Base-by-base conservation (phyloP, 352 stramenopile species). In the Aphanomyces cochlioides region DNA sequence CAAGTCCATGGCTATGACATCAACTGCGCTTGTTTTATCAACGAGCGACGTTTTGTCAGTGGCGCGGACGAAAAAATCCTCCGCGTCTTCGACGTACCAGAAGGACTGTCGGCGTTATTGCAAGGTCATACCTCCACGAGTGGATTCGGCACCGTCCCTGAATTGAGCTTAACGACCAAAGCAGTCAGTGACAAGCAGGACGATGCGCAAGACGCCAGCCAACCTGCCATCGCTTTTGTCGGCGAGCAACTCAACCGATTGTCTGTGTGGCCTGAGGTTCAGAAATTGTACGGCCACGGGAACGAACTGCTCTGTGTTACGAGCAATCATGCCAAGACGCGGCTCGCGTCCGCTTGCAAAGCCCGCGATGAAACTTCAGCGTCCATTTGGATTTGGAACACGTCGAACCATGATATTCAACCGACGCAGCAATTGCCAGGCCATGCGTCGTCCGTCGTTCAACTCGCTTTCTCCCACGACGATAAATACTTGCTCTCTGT, bases 11-110 rank as follows among this genome's bases (percentile, higher is more conserved):
- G 85, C 34, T 92, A 93, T 48, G 84, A 93, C 56, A 77, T 93
- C 67, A 90, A 92, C 69, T 93, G 85, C 36, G 85, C 68, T 4
- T 78, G 76, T 43, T 92, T 93, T 45, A 48, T 54, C 43, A 43
- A 71, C 57, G 77, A 85, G 21, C 77, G 86, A 13, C 73, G 78
- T 8, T 90, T 90, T 54, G 84, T 93, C 7, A 90, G 84, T 36
- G 85, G 85, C n/a, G 84, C 85, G 0, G 85, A 92, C 58, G 85
- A 93, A 60, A 93, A 93, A 70, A 90, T 93, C 68, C 60, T 93
- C n/a, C 83, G 85, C 3, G 79, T 70, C 15, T 70, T 70, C 41
- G 37, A n/a, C n/a, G 54, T 70, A n/a, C 64, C 64, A 8, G 19
- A 21, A 12, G 64, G 64, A 37, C 50, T 70, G 64, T 17, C 36